Evolutionary conservation across 345 rosid genomes (phyloP), one percentile per base, ranked within the genome.

Genomic region (Lenwebbia sp.): DNA sequence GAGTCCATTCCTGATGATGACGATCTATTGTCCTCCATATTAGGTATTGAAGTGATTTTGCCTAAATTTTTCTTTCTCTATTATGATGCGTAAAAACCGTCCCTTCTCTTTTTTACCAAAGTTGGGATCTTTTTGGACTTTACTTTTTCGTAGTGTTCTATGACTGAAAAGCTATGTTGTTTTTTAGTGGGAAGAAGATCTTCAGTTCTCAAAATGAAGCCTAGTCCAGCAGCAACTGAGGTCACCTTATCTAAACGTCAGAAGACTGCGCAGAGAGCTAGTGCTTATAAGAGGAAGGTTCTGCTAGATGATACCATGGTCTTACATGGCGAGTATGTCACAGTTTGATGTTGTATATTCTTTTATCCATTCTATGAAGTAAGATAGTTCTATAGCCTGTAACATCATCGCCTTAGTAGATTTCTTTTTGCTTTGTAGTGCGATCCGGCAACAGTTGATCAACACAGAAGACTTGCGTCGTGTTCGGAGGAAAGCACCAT

Each of bases 321-420:
- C 91, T 91, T 98, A 90, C 99, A 92, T 74, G 99, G 99, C 93
- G 98, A 98, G 99, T 98, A 96, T 89, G 99, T 93, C 84, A 75
- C 82, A 47, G 86, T 58, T 50, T 81, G 51, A 21, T 37, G 76
- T 54, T 86, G 25, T n/a, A 55, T 83, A 26, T 30, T 83, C 6
- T 50, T 54, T 23, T 15, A 57, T 33, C n/a, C 47, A 75, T 47
- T 41, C 55, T 55, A 40, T 47, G 60, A n/a, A 41, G 47, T 60
- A 30, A 62, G 83, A 58, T 62, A 70, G 47, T 83, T 52, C 44
- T 83, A 54, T 25, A 54, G 41, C 74, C 44, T 54, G 65, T n/a
- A 83, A 49, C 76, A 44, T 54, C 52, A 15, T 65, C 10, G 47
- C 78, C 74, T 51, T 51, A 83, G 51, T 86, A 88, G 85, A 89